Percentiles rank a stretch among this genome's conserved stretches.
phyloP scores from a whole-genome alignment of 306 rosid genomes.

The Arachis stenosperma region DNA sequence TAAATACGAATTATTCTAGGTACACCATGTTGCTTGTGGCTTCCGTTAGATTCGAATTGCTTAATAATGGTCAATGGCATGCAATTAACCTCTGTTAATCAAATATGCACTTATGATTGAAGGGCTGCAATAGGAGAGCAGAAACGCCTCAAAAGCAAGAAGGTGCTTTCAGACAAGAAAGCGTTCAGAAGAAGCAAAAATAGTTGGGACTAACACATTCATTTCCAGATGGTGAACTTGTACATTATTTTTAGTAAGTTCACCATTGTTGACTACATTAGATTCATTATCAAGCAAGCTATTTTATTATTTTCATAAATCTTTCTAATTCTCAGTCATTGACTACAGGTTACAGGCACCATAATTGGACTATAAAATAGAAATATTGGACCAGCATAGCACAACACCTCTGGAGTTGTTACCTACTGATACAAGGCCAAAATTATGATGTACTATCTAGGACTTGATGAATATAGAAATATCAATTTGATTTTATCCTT shows the following conservation, averaged over 20 bases:
- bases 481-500: constrained; percentile 23
- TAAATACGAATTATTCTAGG: constrained; percentile 10
- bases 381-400: constrained; percentile 15
- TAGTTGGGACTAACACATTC: constrained; percentile 70
- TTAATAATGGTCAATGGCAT: constrained; percentile 19
- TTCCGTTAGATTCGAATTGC: constrained; percentile 21
- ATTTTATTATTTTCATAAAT: constrained; percentile 1
- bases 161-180: constrained; percentile 78
- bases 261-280: constrained; percentile 20
- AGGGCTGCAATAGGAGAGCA: constrained; percentile 95
- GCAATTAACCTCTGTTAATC: constrained; percentile 33
- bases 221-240: constrained; percentile 19
- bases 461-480: constrained; percentile 8
- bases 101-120: constrained; percentile 33
- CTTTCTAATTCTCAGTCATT: not conserved
- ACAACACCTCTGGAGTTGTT: constrained; percentile 16
- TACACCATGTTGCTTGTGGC: constrained; percentile 2
- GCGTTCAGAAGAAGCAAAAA: constrained; percentile 77
- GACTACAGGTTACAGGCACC: constrained; percentile 33
- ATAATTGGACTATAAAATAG: constrained; percentile 15
- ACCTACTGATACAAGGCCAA: constrained; percentile 20
- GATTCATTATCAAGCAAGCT: constrained; percentile 26
- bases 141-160: constrained; percentile 91
- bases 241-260: constrained; percentile 40
- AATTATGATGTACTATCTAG: constrained; percentile 24